Conservation (phyloP, 768 basidiomycete genomes). For the Boletellus ananiceps region DNA sequence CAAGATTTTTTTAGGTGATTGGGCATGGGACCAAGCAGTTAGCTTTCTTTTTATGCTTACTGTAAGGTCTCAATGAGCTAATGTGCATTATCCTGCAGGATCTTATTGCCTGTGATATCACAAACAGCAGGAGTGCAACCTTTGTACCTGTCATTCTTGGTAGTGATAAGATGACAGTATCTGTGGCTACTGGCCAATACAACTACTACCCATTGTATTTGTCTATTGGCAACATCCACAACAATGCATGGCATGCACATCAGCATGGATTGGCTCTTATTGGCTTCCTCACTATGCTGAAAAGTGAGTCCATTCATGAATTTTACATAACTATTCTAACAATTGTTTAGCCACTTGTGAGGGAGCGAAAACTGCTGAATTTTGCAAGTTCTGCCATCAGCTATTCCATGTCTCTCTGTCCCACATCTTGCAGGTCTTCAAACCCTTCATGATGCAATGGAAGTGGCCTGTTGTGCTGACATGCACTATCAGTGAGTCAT, state of each 20-base stretch:
- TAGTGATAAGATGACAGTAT: not conserved
- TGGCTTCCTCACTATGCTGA: not conserved
- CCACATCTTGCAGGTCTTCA: not conserved
- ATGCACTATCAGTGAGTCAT: slow-evolving; percentile 17
- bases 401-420: not conserved
- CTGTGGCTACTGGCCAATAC: not conserved
- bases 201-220: not conserved
- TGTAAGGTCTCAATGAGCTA: not conserved
- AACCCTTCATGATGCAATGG: not conserved
- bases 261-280: not conserved
- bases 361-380: not conserved
- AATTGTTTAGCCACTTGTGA: not conserved
- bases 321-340: not conserved
- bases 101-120: no score
- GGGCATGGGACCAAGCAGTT: slow-evolving; percentile 10
- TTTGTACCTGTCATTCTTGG: not conserved
- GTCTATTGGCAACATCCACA: not conserved
- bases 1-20: slow-evolving; percentile 14
- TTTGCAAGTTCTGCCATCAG: not conserved
- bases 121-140: not conserved
- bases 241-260: not conserved
- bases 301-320: not conserved
- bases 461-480: no score
- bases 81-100: no score
- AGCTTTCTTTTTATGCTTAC: not conserved